phyloP scores from a whole-genome alignment of 495 filamentous ascomycete species.

The Penicillium subrubescens region DNA sequence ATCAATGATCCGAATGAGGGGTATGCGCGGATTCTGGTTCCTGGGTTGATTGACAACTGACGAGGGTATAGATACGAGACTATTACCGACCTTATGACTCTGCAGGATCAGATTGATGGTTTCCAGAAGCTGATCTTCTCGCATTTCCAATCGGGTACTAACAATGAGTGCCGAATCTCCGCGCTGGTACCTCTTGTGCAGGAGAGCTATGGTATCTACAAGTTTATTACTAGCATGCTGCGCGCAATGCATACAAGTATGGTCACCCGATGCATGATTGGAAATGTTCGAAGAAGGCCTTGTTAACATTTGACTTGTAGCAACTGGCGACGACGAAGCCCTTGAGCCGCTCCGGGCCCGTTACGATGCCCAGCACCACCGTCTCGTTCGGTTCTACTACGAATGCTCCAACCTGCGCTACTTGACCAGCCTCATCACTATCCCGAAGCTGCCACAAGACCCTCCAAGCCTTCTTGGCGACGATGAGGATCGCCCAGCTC shows the following conservation, averaged over 20 bases:
- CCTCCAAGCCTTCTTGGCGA: conserved; percentile 86
- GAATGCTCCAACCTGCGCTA: conserved; percentile 98
- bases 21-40: conserved; percentile 27
- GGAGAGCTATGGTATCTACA: conserved; percentile 98
- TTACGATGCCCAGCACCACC: conserved; percentile 94
- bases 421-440: conserved; percentile 91
- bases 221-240: conserved; percentile 93
- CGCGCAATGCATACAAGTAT: conserved; percentile 94
- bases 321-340: conserved; percentile 94
- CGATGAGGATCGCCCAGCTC: conserved; percentile 77
- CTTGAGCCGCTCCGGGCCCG: conserved; percentile 81
- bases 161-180: conserved; percentile 96
- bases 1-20: conserved; percentile 99
- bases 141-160: conserved; percentile 83
- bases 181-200: conserved; percentile 91
- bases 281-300: no score
- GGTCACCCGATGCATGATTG: conserved; percentile 21
- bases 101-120: conserved; percentile 96
- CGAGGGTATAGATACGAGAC: conserved; percentile 73
- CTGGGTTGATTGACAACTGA: conserved; percentile 20
- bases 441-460: conserved; percentile 93
- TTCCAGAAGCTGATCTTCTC: conserved; percentile 99
- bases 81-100: conserved; percentile 91
- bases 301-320: conserved; percentile 42
- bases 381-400: conserved; percentile 96